Evolutionary conservation across 2,329 filamentous ascomycete species (phyloP).

Genomic region (Botrytis porri): DNA sequence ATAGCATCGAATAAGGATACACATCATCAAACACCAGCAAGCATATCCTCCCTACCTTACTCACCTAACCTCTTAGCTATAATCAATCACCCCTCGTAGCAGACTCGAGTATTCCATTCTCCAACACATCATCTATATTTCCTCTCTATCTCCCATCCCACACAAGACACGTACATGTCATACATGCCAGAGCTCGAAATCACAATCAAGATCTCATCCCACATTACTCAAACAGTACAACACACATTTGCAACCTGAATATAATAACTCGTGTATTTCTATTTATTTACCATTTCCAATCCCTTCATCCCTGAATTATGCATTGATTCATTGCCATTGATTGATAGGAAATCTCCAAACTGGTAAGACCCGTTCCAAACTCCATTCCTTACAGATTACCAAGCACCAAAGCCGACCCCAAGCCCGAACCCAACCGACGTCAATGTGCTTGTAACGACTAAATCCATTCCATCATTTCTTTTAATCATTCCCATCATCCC

Average conservation of each 20-base stretch:
- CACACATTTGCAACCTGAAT: neutral
- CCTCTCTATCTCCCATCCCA: neutral
- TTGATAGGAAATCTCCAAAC: neutral
- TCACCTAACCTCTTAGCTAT: neutral
- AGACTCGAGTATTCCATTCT: neutral
- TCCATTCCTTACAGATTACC: neutral
- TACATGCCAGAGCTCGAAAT: neutral
- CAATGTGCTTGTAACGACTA: neutral
- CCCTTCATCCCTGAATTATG: neutral
- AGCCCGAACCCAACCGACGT: neutral
- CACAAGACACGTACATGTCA: neutral
- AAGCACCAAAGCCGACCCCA: neutral
- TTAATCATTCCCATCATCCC: neutral
- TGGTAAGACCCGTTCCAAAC: neutral
- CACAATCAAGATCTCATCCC: neutral
- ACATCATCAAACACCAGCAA: neutral
- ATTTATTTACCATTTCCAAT: neutral
- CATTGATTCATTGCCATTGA: slow-evolving; percentile 1
- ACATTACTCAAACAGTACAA: neutral
- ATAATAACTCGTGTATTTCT: neutral
- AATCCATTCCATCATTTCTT: neutral
- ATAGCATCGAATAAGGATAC: neutral
- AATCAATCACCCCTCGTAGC: no score
- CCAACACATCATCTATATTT: neutral
- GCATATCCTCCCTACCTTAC: no score